Evolutionary conservation across 1,284 basidiomycete genomes (phyloP), one percentile per base, ranked within the genome.

Genomic region (Rhodotorula sp.): DNA sequence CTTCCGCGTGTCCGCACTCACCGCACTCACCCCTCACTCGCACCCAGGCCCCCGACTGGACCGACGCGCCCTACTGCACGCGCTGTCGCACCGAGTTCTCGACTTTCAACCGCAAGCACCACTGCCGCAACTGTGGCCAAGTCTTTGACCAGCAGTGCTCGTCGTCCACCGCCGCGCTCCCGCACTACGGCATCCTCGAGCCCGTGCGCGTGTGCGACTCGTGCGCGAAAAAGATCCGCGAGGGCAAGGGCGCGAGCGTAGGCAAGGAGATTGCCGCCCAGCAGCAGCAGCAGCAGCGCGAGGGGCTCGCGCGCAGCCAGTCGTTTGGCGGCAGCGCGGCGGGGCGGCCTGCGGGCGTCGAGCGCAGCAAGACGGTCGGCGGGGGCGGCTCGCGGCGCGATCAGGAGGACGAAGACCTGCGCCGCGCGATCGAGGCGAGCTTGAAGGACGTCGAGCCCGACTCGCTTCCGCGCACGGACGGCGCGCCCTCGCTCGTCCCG

Each of bases 21-120:
- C 42, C 56, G 34, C 5, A 9, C 61, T 34, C 21, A 54, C n/a
- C 41, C 4, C 9, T 17, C 4, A 12, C n/a, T 46, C 52, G 7
- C 42, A 34, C 9, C 8, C 53, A 74, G 72, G 78, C 96, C 0
- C 96, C 96, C 0, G 92, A 96, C 78, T 99, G 96, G 96, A 90
- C 93, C 57, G 96, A 99, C 80, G 93, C 93, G 2, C 91, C 96
- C 48, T 89, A 95, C 19, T 99, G 97, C 82, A 88, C 97, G 76
- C 88, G 94, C 41, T 99, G 97, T 82, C 88, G 97, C 27, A 90
- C 91, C 0, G 82, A 91, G 0, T 99, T 99, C 83, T 89, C 90
- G 1, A 96, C 97, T 78, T 97, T 95, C 54, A 98, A 97, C 80
- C 88, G 97, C 70, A 98, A 98, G 81, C 97, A 99, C 80, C 97